A percentile compares a stretch with the other conserved stretches of the same genome.
Conservation (phyloP, 495 filamentous ascomycete species). For the Penicillium lagena region DNA sequence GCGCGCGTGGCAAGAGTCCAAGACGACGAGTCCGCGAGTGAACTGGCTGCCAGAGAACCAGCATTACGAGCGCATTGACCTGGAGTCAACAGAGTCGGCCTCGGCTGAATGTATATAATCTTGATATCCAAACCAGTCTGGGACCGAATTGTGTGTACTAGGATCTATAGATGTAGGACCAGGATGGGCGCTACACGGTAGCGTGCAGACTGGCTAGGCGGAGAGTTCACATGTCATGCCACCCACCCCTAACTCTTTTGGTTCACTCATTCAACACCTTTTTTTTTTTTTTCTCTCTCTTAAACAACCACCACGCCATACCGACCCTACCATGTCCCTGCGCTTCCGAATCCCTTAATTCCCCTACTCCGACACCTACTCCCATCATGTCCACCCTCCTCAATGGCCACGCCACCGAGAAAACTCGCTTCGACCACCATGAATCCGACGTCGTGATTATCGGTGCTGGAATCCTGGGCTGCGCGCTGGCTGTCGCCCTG, state of each 20-base stretch:
- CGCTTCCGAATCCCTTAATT: slow-evolving; percentile 8
- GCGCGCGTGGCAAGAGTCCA: too few species aligned
- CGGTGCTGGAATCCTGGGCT: slow-evolving; percentile 85
- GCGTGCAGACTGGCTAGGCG: slow-evolving; percentile 5
- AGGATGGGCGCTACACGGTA: not conserved
- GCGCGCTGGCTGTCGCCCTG: slow-evolving; percentile 77
- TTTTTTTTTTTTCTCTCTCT: slow-evolving; percentile 13
- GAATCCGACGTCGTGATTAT: slow-evolving; percentile 79
- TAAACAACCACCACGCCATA: slow-evolving; percentile 18
- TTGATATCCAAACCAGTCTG: too few species aligned
- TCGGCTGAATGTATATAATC: slow-evolving; percentile 2
- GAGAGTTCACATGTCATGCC: slow-evolving; percentile 37
- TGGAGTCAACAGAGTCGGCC: too few species aligned
- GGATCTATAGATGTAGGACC: not conserved
- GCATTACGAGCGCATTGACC: not conserved
- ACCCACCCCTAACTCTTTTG: not conserved
- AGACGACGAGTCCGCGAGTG: too few species aligned
- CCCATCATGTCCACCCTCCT: slow-evolving; percentile 14
- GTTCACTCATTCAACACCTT: slow-evolving; percentile 4
- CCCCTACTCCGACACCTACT: slow-evolving; percentile 3
- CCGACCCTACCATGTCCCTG: slow-evolving; percentile 8
- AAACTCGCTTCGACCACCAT: slow-evolving; percentile 45
- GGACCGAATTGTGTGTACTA: too few species aligned
- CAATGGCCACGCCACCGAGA: slow-evolving; percentile 22
- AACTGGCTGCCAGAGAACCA: not conserved